These are phyloP conservation scores for Wilcoxina mikolae DNA, from an alignment of 495 filamentous ascomycete genomes.

Conservation along the genomic window DNA sequence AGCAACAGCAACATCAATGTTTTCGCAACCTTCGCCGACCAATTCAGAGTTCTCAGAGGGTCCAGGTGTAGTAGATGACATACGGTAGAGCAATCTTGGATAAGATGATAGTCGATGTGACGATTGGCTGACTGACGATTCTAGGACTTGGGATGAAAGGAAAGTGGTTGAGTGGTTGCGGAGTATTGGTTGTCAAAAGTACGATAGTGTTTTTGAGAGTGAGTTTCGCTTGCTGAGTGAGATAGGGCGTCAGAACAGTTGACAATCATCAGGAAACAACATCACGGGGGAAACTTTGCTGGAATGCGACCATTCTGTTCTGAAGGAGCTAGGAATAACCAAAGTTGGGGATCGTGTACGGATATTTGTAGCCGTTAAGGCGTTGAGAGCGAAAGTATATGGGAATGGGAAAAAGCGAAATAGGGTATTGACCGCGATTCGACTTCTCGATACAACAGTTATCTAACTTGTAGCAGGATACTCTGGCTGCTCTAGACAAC, in stretches of 20 bases:
- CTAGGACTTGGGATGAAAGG: conserved; percentile 75
- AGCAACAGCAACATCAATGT: conserved; percentile 42
- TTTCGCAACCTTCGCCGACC: conserved; percentile 69
- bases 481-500: conserved; percentile 52
- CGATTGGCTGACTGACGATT: conserved; percentile 24
- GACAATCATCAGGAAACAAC: conserved; percentile 50
- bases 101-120: conserved; percentile 38
- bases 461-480: conserved; percentile 39
- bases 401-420: conserved; percentile 74
- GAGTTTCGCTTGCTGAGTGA: conserved; percentile 10
- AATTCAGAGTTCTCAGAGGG: conserved; percentile 89
- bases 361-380: conserved; percentile 82
- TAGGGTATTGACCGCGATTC: conserved; percentile 40
- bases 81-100: conserved; percentile 39
- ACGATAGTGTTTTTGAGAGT: conserved; percentile 80
- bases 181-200: conserved; percentile 81
- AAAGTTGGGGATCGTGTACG: conserved; percentile 96
- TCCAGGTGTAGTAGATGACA: conserved; percentile 42
- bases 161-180: conserved; percentile 78
- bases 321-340: conserved; percentile 97
- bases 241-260: background rate
- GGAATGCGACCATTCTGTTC: conserved; percentile 87
- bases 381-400: conserved; percentile 70
- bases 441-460: background rate
- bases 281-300: conserved; percentile 94